Percentiles rank a stretch among this genome's conserved stretches.
Conservation (phyloP, 1,284 basidiomycete species). For the Ustilago trichophora region DNA sequence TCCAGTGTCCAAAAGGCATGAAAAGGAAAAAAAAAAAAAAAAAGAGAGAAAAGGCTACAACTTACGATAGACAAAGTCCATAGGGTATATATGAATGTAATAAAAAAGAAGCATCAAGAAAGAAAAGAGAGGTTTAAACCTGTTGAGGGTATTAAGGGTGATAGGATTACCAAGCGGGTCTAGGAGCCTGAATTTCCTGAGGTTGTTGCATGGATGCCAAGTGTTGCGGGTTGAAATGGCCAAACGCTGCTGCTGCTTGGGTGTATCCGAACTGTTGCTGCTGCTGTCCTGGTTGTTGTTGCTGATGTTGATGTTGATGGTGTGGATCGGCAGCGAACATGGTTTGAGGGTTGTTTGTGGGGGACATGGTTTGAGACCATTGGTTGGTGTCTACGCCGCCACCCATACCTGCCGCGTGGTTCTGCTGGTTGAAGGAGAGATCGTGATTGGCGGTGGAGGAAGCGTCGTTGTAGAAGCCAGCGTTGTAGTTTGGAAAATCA, state of each 20-base stretch:
- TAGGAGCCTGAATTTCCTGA: constrained; percentile 36
- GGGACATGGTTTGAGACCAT: constrained; percentile 26
- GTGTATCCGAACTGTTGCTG: constrained; percentile 13
- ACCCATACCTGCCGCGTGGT: background rate
- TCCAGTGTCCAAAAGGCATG: too few relatives aligned
- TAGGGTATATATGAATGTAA: constrained; percentile 5
- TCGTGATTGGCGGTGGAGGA: too few relatives aligned
- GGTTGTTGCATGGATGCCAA: constrained; percentile 18
- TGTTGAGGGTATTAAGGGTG: too few relatives aligned
- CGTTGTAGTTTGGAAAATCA: constrained; percentile 21
- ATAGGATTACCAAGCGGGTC: constrained; percentile 37
- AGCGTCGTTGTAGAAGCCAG: constrained; percentile 20
- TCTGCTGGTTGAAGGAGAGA: constrained; percentile 5
- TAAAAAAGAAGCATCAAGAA: background rate
- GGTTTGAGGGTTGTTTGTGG: constrained; percentile 13
- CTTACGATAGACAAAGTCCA: too few relatives aligned
- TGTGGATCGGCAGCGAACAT: constrained; percentile 22
- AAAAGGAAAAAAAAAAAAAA: too few relatives aligned
- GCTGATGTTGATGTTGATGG: constrained; percentile 13
- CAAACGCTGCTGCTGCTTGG: constrained; percentile 16
- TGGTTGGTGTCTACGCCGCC: constrained; percentile 17
- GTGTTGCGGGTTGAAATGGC: constrained; percentile 43
- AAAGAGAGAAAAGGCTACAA: too few relatives aligned
- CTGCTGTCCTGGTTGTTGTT: constrained; percentile 15
- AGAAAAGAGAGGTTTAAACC: too few relatives aligned